Conservation (phyloP, 805 yeast genomes). For the Candida golubevii region DNA sequence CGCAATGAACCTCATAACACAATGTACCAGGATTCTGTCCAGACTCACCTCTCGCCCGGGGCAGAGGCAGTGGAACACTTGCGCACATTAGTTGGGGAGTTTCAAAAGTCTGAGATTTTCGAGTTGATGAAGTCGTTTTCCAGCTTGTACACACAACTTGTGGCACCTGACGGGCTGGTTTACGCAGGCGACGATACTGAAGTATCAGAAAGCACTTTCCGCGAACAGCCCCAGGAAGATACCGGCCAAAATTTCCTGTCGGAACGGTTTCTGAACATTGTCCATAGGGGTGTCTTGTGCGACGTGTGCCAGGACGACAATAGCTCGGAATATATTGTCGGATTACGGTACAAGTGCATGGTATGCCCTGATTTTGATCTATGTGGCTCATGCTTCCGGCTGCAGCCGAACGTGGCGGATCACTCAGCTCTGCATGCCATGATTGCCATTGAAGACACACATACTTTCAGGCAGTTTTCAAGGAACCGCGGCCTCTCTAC, state of each 20-base stretch:
- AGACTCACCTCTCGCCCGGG: not conserved
- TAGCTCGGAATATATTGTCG: conserved; percentile 2
- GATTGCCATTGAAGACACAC: conserved; percentile 11
- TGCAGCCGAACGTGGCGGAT: not conserved
- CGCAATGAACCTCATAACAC: not conserved
- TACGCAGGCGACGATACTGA: not conserved
- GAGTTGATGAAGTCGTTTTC: conserved; percentile 13
- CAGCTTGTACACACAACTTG: conserved; percentile 3
- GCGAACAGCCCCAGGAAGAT: not conserved
- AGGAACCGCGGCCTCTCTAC: not conserved
- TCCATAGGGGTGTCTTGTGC: conserved; percentile 29
- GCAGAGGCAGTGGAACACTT: conserved; percentile 8
- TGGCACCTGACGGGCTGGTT: conserved; percentile 2
- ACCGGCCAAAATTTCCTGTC: not conserved
- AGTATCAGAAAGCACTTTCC: not conserved
- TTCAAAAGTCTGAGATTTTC: conserved; percentile 13
- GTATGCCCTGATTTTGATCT: conserved; percentile 15
- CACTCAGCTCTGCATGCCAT: conserved; percentile 14
- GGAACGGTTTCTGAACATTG: not conserved
- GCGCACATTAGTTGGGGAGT: conserved; percentile 10
- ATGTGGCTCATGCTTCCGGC: conserved; percentile 11
- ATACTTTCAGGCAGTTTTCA: conserved; percentile 1
- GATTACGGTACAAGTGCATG: conserved; percentile 16
- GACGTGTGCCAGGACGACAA: conserved; percentile 31
- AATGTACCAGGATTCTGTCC: too few relatives aligned